Base-by-base conservation (phyloP, 768 basidiomycete genomes). In the Sutorius australiensis region DNA sequence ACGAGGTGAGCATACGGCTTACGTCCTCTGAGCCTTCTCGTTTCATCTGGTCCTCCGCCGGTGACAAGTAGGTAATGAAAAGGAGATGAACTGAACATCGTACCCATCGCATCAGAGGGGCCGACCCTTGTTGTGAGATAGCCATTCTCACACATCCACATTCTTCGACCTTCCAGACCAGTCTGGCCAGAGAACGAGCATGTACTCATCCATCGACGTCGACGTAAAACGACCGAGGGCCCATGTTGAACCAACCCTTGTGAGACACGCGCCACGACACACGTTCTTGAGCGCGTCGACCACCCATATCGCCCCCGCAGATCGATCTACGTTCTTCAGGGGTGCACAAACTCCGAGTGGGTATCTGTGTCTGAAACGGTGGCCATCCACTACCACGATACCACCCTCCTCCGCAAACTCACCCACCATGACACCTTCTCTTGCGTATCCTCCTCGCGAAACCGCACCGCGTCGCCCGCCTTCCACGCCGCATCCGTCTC, bases 401-500 rank as follows among this genome's bases (percentile, higher is more conserved):
- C 13, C 32, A 54, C 7, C 51, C 17, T 32, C 19, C 37, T 37
- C 27, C 50, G 27, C 5, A 34, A 27, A 6, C 6, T 36, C 34
- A 14, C 10, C 54, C 52, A 52, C 54, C 50, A 40, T 14, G 57
- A n/a, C 42, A 5, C 12, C 0, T 38, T 17, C 5, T 33, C 24
- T 24, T 11, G 17, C 1, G 3, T 44, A 0, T 76, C 76, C 39
- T 64, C 65, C 53, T 69, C 72, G 17, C 71, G 68, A 13, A 75
- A 39, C 2, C 57, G 59, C 28, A 45, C 62, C 6, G 77, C 78
- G 17, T 77, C 77, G 9, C 79, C 80, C 0, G 67, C 66, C 8
- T 64, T 65, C 81, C 81, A 83, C 37, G 77, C 78, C 1, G 80
- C 80, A 53, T 79, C 75, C 4, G 76, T 81, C n/a, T 73, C 73